Evolutionary conservation across 202 grass and related monocot species (phyloP).

Genomic region (Zizania palustris): DNA sequence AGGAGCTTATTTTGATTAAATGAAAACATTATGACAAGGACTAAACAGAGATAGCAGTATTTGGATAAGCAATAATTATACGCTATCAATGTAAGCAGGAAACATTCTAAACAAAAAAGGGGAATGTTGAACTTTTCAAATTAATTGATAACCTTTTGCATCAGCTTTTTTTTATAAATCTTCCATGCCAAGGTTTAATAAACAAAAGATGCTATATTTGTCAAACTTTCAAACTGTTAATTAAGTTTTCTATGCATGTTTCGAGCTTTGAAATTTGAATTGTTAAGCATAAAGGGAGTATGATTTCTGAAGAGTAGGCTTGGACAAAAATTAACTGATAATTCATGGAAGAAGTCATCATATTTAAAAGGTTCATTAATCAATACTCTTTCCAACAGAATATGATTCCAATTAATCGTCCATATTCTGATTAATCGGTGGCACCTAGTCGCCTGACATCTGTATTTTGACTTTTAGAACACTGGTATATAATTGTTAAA

Average conservation of each 20-base stretch:
- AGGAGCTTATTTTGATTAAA: neutral
- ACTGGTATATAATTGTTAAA: neutral
- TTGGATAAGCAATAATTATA: neutral
- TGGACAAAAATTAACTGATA: neutral
- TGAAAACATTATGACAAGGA: neutral
- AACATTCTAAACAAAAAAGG: neutral
- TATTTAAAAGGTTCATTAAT: slow-evolving; percentile 26
- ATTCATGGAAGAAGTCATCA: neutral
- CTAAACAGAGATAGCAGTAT: too few relatives aligned
- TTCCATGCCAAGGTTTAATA: neutral
- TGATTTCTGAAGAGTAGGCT: neutral
- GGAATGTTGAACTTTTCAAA: neutral
- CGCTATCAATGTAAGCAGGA: too few relatives aligned
- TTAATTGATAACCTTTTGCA: slow-evolving; percentile 18
- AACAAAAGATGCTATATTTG: neutral
- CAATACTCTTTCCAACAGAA: neutral
- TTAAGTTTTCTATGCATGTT: neutral
- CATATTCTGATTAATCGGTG: too few relatives aligned
- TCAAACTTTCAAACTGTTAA: neutral
- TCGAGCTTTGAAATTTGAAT: neutral
- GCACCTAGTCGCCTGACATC: too few relatives aligned
- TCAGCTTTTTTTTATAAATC: neutral
- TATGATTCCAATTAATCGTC: neutral
- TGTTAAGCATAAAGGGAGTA: too few relatives aligned
- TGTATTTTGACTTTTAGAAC: too few relatives aligned